A percentile compares a stretch with the other conserved stretches of the same genome.
Evolutionary conservation across 768 basidiomycete species (phyloP).

Genomic region (Solioccasus polychromus): DNA sequence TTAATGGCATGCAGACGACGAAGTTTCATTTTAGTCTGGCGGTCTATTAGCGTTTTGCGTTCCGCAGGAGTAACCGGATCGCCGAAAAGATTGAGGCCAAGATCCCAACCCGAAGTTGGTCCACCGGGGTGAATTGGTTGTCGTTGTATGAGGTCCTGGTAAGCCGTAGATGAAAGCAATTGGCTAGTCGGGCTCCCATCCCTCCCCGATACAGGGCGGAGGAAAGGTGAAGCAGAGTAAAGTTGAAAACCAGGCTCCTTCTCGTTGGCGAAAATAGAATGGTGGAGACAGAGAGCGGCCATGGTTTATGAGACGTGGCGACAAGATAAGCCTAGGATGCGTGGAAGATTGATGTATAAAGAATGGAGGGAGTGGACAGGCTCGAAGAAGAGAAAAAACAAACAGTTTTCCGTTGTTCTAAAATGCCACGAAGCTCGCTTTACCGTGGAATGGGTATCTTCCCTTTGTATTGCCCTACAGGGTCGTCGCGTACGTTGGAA

Average conservation of each 20-base stretch:
- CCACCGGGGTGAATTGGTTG: slow-evolving; percentile 45
- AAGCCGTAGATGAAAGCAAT: slow-evolving; percentile 26
- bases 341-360: slow-evolving; percentile 10
- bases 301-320: slow-evolving; percentile 33
- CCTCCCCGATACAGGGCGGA: slow-evolving; percentile 12
- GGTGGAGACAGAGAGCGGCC: slow-evolving; percentile 60
- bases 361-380: slow-evolving; percentile 1
- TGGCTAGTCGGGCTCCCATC: slow-evolving; percentile 14
- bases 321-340: slow-evolving; percentile 8
- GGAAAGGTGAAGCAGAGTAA: slow-evolving; percentile 21
- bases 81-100: slow-evolving; percentile 28
- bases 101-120: slow-evolving; percentile 29
- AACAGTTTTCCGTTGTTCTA: slow-evolving; percentile 12
- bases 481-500: slow-evolving; percentile 8
- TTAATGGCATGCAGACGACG: slow-evolving; percentile 32
- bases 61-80: slow-evolving; percentile 33
- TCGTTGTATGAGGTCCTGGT: slow-evolving; percentile 36
- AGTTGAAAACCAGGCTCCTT: slow-evolving; percentile 13
- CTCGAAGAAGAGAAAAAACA: slow-evolving; percentile 7
- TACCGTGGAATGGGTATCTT: not conserved
- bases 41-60: slow-evolving; percentile 29
- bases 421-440: slow-evolving; percentile 11
- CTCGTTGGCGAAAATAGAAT: slow-evolving; percentile 45
- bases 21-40: slow-evolving; percentile 29
- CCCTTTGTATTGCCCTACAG: slow-evolving; percentile 9